Base-by-base conservation (phyloP, 768 basidiomycete genomes). In the Rhizopogon rudus region DNA sequence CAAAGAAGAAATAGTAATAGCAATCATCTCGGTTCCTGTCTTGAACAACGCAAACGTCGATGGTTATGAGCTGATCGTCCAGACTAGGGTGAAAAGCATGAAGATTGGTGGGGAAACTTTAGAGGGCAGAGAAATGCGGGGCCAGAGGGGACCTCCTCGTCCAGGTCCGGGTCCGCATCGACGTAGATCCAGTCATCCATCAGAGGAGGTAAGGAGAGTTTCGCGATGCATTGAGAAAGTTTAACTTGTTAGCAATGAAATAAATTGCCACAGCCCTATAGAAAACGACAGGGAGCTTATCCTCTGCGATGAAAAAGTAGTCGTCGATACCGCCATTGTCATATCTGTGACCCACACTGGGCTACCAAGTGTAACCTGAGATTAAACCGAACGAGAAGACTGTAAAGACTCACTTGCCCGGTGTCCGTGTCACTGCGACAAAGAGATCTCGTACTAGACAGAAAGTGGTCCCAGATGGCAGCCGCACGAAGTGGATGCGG, bases 381-480 rank as follows among this genome's bases (percentile, higher is more conserved):
- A 48, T 44, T 42, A 33, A 17, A 44, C n/a, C 14, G 14, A 7
- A 44, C 33, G n/a, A 46, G 17, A 44, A 46, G 6, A 10, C n/a
- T 46, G n/a, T 13, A 41, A 45, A 51, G 14, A 65, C 78, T 57
- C 61, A 81, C 80, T 71, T 68, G 22, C 67, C 61, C 22, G 22
- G 22, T 25, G 0, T 77, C 71, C 10, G 77, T 66, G 75, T 71
- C 14, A 82, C 75, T 12, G 83, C 74, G 10, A 80, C 77, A 16
- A 82, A 68, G 4, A 84, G 63, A 64, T 83, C 79, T 65, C 81
- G 79, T 3, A 74, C 69, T 9, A 79, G 80, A 65, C 81, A 80
- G 75, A 83, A 81, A 1, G 81, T 81, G 50, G 83, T 81, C 58
- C 83, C 81, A 25, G 22, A 22, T 22, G 22, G 22, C 22, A 22